Evolutionary conservation across 2,329 filamentous ascomycete species (phyloP), one percentile per base, ranked within the genome.

Genomic region (Curvularia eragrostidis): DNA sequence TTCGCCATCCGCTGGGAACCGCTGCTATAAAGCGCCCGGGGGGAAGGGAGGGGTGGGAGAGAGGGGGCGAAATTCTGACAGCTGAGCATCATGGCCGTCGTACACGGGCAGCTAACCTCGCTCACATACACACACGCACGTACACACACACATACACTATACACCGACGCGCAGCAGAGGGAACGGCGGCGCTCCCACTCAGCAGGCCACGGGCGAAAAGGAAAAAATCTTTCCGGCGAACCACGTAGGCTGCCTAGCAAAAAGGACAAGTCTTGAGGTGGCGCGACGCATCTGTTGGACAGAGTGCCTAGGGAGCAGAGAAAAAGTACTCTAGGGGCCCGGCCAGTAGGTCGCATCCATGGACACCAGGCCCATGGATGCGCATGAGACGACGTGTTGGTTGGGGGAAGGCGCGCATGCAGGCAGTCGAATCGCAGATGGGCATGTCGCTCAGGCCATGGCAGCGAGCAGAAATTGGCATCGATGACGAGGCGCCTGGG

Each of bases 401-500:
- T 48, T 50, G 49, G 54, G 36, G 50, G 46, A 51, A 59, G 53
- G 57, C 49, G 61, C 55, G 52, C 46, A 50, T 55, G 54, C 54
- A 58, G 59, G 43, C 56, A 54, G 42, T 58, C 52, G 52, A 42
- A 36, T 56, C 30, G 43, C 52, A 50, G 50, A 56, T 44, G 43
- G 46, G 48, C 36, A 23, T 54, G 36, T 59, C 24, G 48, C 43
- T 24, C 43, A 30, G 28, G 28, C 28, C 28, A 8, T 6, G 28
- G 28, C 28, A 6, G 26, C 26, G 26, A 32, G 30, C 12, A n/a
- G 30, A 43, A 54, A 53, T 63, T 66, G 66, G 62, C 53, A 54
- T 54, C 56, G 64, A 73, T 71, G 68, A 69, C 68, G 68, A 68
- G 52, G 58, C 13, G n/a, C n/a, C n/a, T n/a, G n/a, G n/a, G n/a